Base-by-base conservation (phyloP, 2,329 filamentous ascomycete species). In the Rutstroemia sp. region DNA sequence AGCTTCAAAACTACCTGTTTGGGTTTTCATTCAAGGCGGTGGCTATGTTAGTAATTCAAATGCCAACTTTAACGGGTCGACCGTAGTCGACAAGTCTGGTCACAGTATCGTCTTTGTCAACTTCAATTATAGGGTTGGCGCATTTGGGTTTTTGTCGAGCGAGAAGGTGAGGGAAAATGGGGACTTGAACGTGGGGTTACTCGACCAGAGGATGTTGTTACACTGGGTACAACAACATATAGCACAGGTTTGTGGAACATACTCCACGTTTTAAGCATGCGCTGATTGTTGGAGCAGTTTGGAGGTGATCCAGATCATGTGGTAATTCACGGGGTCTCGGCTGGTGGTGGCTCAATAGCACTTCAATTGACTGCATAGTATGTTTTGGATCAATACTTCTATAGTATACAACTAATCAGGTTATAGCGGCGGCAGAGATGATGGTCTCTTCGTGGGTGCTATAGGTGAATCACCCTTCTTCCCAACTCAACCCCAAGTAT, bases 161-260 rank as follows among this genome's bases (percentile, higher is more conserved):
- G 75, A 81, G 41, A 72, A 77, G 30, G 73, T 87, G 9, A 74
- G 76, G 39, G 65, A 71, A 5, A 71, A 81, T 60, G 83, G 83
- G 0, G 75, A 78, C 49, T 72, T 86, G 8, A 88, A 88, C 64
- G 80, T 72, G 2, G 85, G 85, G 0, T 68, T 88, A 7, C 72
- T 86, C 2, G 84, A 88, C 62, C 83, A 87, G 69, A 74, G 82
- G 17, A 75, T 79, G 25, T 72, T 79, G 2, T 67, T 88, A 47
- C 66, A 78, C 50, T 88, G 85, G 85, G 76, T 86, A 0, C 75
- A 81, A 63, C 70, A 76, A 38, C 72, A 88, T 58, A 85, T 88
- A 44, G 66, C 69, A 30, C 68, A 76, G 66, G 75, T 76, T 65
- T 6, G 58, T 57, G 16, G 19, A 21, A n/a, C 45, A 17, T 48